Evolutionary conservation across 768 basidiomycete species (phyloP), one percentile per base, ranked within the genome.

Genomic region (Austroboletus festivus): DNA sequence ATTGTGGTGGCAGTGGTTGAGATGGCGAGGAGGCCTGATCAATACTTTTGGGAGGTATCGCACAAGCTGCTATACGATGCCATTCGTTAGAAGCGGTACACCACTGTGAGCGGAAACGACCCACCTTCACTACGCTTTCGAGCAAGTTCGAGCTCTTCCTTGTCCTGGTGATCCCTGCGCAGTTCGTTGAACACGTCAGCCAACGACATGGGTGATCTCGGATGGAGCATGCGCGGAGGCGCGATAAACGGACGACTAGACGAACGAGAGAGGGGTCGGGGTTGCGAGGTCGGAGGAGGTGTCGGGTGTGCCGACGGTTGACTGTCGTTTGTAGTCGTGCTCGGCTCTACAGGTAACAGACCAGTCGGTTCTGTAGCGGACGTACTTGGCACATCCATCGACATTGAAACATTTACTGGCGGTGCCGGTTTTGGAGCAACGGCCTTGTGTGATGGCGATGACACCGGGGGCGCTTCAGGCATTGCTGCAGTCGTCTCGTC

Each of bases 181-280:
- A 62, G 30, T 4, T 42, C 43, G 21, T 67, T 65, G 21, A 65
- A 50, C 18, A 21, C 44, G 1, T 67, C 63, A 4, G 49, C 49
- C 13, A 65, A 42, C 0, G 63, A 50, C 51, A 58, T 47, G 3
- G 55, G 52, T 24, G 52, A 23, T 11, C 26, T 26, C 11, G 52
- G 43, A 1, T 43, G 44, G 13, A 60, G 62, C 1, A 57, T 7
- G 24, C 60, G 63, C 5, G 65, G 62, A 12, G 63, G 63, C 11
- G 50, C 52, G 30, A 64, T 61, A 24, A 55, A 21, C 12, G 50
- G 57, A 1, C 37, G 59, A 11, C 47, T 45, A 8, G 55, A 26
- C 4, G 54, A 23, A 12, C 38, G 37, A 12, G 31, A 3, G 0
- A 42, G 24, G 16, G 53, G 23, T 30, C 49, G 56, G 34, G 8